Base-by-base conservation (phyloP, 306 rosid genomes). In the Vigna reflexopilosa region DNA sequence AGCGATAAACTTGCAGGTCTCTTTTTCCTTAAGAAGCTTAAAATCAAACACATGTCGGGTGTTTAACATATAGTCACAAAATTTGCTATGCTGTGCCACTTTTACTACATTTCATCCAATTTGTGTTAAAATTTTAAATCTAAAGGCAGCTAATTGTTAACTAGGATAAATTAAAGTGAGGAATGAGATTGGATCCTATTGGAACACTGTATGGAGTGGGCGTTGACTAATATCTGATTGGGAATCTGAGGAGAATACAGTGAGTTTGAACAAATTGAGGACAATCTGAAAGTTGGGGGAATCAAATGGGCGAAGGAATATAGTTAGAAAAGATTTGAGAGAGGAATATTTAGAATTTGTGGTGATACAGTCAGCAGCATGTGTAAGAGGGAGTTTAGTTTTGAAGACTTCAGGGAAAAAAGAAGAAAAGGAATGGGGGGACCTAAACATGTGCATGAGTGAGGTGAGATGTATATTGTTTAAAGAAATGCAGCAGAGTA, bases 281-380 rank as follows among this genome's bases (percentile, higher is more conserved):
- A 42, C 44, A 72, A 63, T 61, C 79, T 77, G 75, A 77, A 82
- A 69, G 80, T 63, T 70, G 72, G 50, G 72, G 88, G 90, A 81
- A 83, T 89, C 93, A 77, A 81, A 79, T 38, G 63, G 48, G 0
- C 49, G 57, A 91, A 85, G 88, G 78, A 85, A 85, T 72, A 82
- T 77, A 62, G 67, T 47, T 1, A 48, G 30, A 34, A 47, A 55
- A 28, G 36, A 7, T 17, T 45, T 44, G 9, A 52, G 17, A 34
- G 49, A 28, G 73, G 48, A 72, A 77, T 65, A 64, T 70, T 47
- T 69, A 58, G 73, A 77, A 72, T 67, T 78, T 75, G 61, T 79
- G 69, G 76, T n/a, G 49, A 80, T 38, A 84, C 81, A 84, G 87
- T 86, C 85, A 86, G 87, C 85, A 83, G 22, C 90, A 87, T 80